A percentile compares a stretch with the other conserved stretches of the same genome.
Evolutionary conservation across 2,329 filamentous ascomycete species (phyloP).

Genomic region (Atkinsonella hypoxylon): DNA sequence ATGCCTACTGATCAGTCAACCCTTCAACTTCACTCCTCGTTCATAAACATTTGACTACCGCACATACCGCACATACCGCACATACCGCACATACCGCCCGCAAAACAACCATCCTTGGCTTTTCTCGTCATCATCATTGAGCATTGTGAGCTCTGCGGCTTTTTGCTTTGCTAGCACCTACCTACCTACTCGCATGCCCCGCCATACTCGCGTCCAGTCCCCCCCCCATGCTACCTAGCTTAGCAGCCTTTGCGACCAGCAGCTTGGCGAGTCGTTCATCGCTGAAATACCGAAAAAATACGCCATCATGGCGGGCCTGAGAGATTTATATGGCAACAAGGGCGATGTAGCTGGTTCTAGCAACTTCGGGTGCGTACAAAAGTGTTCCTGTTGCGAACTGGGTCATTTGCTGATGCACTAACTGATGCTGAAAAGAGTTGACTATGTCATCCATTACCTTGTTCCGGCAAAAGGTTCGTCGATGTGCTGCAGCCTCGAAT

Average conservation of each 20-base stretch:
- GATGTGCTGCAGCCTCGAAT: background rate
- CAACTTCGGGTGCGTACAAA: conserved; percentile 28
- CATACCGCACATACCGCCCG: too few species aligned
- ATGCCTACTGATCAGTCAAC: too few species aligned
- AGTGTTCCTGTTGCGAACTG: conserved; percentile 5
- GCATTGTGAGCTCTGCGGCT: too few species aligned
- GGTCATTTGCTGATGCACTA: background rate
- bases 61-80: too few species aligned
- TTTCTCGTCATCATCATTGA: too few species aligned
- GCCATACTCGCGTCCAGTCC: too few species aligned
- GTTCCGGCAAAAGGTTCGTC: conserved; percentile 53
- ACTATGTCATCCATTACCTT: conserved; percentile 77
- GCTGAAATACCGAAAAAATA: background rate
- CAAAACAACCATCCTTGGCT: too few species aligned
- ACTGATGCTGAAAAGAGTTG: conserved; percentile 43
- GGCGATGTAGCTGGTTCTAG: conserved; percentile 16
- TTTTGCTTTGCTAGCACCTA: too few species aligned
- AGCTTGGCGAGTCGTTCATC: background rate
- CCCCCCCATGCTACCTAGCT: background rate
- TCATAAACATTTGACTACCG: too few species aligned
- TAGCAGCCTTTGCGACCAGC: background rate
- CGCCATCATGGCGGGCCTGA: conserved; percentile 21
- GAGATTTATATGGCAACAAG: conserved; percentile 20
- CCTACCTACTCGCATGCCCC: background rate
- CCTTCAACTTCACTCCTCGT: too few species aligned